Base-by-base conservation (phyloP, 371 early-diverging fungal species). In the Mucor ambiguus region DNA sequence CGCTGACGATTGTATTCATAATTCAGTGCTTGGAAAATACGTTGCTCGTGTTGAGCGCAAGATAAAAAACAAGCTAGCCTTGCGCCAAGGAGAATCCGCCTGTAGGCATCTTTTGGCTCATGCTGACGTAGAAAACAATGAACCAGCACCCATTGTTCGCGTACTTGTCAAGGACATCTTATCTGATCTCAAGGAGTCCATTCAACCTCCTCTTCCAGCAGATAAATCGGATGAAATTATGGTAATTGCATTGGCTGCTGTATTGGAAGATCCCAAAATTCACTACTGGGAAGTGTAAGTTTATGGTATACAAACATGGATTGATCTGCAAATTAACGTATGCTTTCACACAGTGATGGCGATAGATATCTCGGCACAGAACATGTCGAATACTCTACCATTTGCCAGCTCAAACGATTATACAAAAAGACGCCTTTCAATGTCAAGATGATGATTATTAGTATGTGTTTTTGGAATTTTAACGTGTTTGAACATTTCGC, bases 1-100 rank as follows among this genome's bases (percentile, higher is more conserved):
- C 38, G 66, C 67, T 7, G 73, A 73, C 37, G 60, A 69, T n/a
- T 73, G 73, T 41, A 61, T 66, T 29, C 67, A 69, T 56, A 63
- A 66, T 37, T 59, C 73, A 6, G 64, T 49, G 0, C 32, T 66
- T 10, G 63, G 61, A 22, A 66, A 48, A 33, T 58, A 69, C 37
- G 66, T 73, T 24, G 48, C 28, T 29, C 58, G 43, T 28, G 60
- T 69, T 2, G 69, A 69, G n/a, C 52, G 63, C 2, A 60, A 38
- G 10, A 73, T 73, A 18, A 65, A 66, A 29, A 35, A 60, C 7
- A 28, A 48, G 3, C 56, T 73, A 14, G 63, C 69, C 14, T 14
- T 33, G 0, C 46, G 18, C 6, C 73, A 73, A 63, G 73, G 73
- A 18, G 58, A 73, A 28, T 22, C 60, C 1, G 37, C 59, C 2